phyloP scores from a whole-genome alignment of 257 asterid genomes.

The Fraxinus anomala region DNA sequence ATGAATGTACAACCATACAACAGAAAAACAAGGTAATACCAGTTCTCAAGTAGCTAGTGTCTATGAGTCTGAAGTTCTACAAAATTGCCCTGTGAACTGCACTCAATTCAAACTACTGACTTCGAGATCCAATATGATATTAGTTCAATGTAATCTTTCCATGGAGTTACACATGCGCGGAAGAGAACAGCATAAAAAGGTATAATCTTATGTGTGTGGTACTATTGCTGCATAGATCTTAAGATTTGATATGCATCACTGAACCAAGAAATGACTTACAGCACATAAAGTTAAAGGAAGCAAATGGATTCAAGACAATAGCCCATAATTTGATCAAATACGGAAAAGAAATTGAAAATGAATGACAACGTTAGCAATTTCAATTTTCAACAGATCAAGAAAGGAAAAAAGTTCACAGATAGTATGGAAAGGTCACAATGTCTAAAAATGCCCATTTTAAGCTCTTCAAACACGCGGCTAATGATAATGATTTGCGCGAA shows the following conservation, averaged over 20 bases:
- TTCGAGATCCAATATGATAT: neutral
- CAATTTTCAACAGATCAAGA: neutral
- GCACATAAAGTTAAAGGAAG: neutral
- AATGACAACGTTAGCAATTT: neutral
- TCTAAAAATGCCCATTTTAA: neutral
- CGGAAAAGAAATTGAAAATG: neutral
- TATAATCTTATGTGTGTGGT: neutral
- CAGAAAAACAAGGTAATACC: neutral
- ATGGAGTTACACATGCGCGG: neutral
- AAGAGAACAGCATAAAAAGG: neutral
- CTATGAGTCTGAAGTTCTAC: neutral
- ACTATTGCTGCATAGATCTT: neutral
- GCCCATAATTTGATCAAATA: neutral
- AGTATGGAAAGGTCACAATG: neutral
- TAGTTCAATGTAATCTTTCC: conserved; percentile 27
- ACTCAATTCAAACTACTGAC: neutral
- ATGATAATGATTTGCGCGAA: neutral
- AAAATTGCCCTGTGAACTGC: neutral
- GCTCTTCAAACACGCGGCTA: neutral
- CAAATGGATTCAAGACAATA: neutral
- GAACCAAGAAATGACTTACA: conserved; percentile 5
- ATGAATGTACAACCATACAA: neutral
- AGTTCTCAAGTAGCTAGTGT: neutral
- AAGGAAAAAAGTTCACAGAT: neutral
- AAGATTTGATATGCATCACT: neutral